Evolutionary conservation across 306 rosid genomes (phyloP).

Genomic region (Pyrus betulifolia): DNA sequence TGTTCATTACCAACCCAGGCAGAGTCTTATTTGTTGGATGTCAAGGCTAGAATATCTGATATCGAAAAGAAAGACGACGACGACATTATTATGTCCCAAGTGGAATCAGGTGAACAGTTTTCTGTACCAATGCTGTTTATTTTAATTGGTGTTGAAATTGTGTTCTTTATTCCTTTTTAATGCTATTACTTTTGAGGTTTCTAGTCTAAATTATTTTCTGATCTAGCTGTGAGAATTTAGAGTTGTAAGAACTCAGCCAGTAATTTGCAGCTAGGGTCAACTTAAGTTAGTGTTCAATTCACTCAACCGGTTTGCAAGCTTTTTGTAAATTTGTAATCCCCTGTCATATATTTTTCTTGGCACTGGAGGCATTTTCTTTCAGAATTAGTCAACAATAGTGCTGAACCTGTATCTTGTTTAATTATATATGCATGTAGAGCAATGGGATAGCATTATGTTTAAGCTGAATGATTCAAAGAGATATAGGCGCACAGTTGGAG

Average conservation of each 20-base stretch:
- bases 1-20: constrained; percentile 51
- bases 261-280: not conserved
- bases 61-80: constrained; percentile 19
- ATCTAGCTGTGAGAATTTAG: no score
- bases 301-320: not conserved
- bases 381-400: not conserved
- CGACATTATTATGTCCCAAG: constrained; percentile 1
- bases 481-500: constrained; percentile 78
- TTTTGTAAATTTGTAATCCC: not conserved
- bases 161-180: not conserved
- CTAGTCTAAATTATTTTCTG: not conserved
- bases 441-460: constrained; percentile 61
- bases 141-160: not conserved
- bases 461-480: constrained; percentile 78
- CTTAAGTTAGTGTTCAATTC: not conserved
- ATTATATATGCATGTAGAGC: constrained; percentile 41
- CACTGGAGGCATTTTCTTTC: not conserved
- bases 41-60: constrained; percentile 40
- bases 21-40: constrained; percentile 51
- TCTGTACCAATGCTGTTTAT: not conserved
- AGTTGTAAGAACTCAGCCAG: not conserved
- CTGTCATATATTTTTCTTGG: not conserved
- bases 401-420: not conserved
- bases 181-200: not conserved
- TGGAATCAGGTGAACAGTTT: constrained; percentile 31